Base-by-base conservation (phyloP, 2,329 filamentous ascomycete species). In the Aspergillus awamori region DNA sequence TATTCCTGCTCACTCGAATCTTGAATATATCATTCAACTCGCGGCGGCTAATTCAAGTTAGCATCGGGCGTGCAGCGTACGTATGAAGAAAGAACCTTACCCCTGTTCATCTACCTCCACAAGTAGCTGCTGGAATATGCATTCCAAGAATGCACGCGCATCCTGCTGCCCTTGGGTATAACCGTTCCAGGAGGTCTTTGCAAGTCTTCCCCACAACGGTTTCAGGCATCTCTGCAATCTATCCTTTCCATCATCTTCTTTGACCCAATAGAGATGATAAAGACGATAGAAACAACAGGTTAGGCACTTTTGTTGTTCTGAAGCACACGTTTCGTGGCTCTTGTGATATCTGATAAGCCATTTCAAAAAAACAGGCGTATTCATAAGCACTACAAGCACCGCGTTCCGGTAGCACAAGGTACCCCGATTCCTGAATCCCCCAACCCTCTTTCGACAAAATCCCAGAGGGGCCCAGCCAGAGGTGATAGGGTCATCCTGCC, bases 331-430 rank as follows among this genome's bases (percentile, higher is more conserved):
- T 26, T 63, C 51, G 2, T 11, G 45, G 3, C 36, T 45, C 5
- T 17, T 33, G 15, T 65, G 63, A 28, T 51, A 58, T 3, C 47
- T 8, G 36, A 57, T n/a, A 2, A 69, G 24, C 65, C 69, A 74
- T 33, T 72, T 67, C 36, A 70, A 5, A 24, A 75, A 58, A 1
- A 64, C 8, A 2, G 70, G 67, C 1, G 63, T 64, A 62, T 73
- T 69, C n/a, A 74, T 60, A 24, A 74, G 58, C 43, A 69, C 30
- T 13, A 66, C 58, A 5, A 73, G 60, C 13, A 57, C 55, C 7
- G 63, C 61, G 61, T 73, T 76, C 17, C 72, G 67, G 62, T 75
- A 75, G 58, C 73, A 74, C 8, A 67, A 47, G 24, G 39, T 48
- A 3, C 36, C n/a, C 10, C 48, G 30, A 22, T 57, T 48, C 22